Evolutionary conservation across 257 asterid genomes (phyloP), one percentile per base, ranked within the genome.

Genomic region (Solanum bulbocastanum): DNA sequence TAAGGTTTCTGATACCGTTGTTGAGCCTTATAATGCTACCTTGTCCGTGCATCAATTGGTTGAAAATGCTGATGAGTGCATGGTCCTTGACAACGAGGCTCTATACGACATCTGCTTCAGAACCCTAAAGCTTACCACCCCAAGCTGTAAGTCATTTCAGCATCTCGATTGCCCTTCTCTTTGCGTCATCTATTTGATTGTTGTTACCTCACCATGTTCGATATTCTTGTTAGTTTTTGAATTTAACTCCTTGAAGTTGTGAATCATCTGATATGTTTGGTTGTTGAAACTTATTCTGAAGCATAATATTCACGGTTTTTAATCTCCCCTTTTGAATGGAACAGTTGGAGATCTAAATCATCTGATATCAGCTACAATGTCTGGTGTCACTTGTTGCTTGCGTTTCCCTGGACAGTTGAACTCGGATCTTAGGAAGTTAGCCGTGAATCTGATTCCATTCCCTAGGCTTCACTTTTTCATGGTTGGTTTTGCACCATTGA

Each of bases 121-220:
- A 81, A 81, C 85, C 68, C 85, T 81, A 20, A 81, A 81, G 85
- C 85, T 81, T 30, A 81, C 85, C 62, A 81, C 85, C 85, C 85
- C 85, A 32, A 81, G 85, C 85, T 81, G 85, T 81, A 46, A 46
- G 85, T 3, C 40, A 27, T 81, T 44, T 79, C 37, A 42, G 65
- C 16, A 25, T 78, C 37, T 40, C 22, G 1, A 40, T 42, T 42
- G 37, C 8, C 0, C 10, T 79, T 40, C 27, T 79, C 25, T 79
- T 15, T 16, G 5, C 39, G 27, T 44, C 10, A 27, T 44, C 65
- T 25, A 2, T 78, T 42, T 78, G n/a, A 25, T 25, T 36, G 8
- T 23, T 6, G 6, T n/a, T 39, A 40, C 20, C 16, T 75, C 5
- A 58, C 2, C 12, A 60, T 23, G 30, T 8, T 62, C 3, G 32